A percentile compares a stretch with the other conserved stretches of the same genome.
These are phyloP conservation scores for Brettanomyces bruxellensis DNA, from an alignment of 805 yeast genomes.

Conservation along the genomic window DNA sequence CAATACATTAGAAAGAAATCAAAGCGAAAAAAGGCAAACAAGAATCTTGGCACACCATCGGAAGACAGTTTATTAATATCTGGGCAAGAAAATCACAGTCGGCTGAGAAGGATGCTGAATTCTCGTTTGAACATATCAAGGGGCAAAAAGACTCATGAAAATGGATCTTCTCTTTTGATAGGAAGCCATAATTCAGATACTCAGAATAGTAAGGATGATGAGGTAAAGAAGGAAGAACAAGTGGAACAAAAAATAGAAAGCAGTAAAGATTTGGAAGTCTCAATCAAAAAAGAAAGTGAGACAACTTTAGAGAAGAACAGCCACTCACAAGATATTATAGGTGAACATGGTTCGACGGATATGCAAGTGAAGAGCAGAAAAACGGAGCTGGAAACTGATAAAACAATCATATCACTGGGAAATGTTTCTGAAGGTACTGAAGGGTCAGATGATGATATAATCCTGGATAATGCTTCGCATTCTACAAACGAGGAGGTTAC, in stretches of 20 bases:
- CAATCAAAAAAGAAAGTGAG: neutral
- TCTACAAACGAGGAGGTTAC: neutral
- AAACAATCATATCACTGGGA: no score
- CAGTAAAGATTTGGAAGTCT: neutral
- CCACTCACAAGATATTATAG: neutral
- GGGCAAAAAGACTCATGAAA: no score
- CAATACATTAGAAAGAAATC: no score
- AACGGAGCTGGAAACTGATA: neutral
- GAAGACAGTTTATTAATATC: no score
- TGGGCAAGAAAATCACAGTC: neutral
- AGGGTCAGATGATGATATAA: slow-evolving; percentile 9
- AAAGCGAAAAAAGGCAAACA: no score
- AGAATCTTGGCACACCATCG: no score
- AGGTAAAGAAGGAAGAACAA: slow-evolving; percentile 1
- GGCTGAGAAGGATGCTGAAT: neutral
- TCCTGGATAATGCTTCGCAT: slow-evolving; percentile 5
- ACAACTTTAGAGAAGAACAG: neutral
- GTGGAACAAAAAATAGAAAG: slow-evolving; percentile 2
- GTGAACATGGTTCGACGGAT: neutral
- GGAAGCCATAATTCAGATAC: neutral
- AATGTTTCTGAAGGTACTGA: neutral
- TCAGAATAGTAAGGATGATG: neutral
- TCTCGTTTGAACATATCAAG: no score
- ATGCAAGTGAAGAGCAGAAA: neutral
- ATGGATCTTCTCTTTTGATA: no score